Conservation (phyloP, 306 rosid species). For the Echinosophora koreensis region DNA sequence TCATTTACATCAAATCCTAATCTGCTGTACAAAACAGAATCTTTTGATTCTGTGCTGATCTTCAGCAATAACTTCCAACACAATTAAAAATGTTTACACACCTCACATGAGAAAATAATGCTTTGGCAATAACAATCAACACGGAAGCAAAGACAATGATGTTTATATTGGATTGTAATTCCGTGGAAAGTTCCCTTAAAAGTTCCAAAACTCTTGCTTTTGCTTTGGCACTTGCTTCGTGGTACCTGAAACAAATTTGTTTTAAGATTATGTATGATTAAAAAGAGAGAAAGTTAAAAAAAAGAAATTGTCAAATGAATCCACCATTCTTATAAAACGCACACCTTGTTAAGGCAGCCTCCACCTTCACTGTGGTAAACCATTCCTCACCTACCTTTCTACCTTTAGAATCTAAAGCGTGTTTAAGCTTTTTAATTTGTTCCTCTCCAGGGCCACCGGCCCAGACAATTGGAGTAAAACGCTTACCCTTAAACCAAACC, state of each 20-base stretch:
- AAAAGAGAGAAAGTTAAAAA: constrained; percentile 24
- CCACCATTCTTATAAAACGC: constrained; percentile 13
- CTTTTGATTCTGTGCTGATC: no score
- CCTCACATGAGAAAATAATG: constrained; percentile 97
- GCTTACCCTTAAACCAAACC: constrained; percentile 96
- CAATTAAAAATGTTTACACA: constrained; percentile 54
- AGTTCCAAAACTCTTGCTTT: constrained; percentile 76
- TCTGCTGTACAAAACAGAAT: no score
- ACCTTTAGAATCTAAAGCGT: constrained; percentile 95
- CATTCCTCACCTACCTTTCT: constrained; percentile 94
- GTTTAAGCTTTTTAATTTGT: constrained; percentile 84
- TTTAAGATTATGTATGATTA: constrained; percentile 29
- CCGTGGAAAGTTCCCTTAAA: constrained; percentile 84
- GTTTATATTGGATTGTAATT: constrained; percentile 76
- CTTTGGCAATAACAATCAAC: constrained; percentile 88
- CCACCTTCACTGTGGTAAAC: constrained; percentile 89
- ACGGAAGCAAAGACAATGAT: constrained; percentile 87
- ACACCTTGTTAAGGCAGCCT: constrained; percentile 83
- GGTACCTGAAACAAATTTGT: constrained; percentile 70
- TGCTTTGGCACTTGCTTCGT: constrained; percentile 80
- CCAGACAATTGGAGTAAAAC: constrained; percentile 78
- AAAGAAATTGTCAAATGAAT: constrained; percentile 18
- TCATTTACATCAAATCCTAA: no score
- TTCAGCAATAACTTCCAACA: no score
- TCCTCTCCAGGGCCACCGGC: constrained; percentile 86